Evolutionary conservation across 768 basidiomycete species (phyloP).

Genomic region (Pleurotus djamor): DNA sequence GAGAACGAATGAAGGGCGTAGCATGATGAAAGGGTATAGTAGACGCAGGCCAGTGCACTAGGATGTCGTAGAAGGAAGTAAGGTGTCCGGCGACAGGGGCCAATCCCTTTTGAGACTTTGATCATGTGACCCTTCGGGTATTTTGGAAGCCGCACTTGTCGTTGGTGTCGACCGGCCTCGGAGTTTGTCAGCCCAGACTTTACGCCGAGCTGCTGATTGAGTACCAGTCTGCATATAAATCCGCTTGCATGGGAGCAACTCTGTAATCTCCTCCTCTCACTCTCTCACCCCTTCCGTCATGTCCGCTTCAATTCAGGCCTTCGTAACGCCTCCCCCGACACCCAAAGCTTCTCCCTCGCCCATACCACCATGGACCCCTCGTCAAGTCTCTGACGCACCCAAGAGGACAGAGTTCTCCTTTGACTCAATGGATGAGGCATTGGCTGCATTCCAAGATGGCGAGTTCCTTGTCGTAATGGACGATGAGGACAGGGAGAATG

Average conservation of each 20-base stretch:
- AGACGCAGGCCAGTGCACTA: too few species aligned
- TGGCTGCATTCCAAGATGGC: conserved; percentile 72
- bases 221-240: not conserved
- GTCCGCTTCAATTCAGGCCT: not conserved
- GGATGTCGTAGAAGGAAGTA: not conserved
- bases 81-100: not conserved
- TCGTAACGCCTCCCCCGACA: conserved; percentile 9
- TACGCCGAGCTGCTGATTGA: conserved; percentile 1
- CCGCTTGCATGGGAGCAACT: not conserved
- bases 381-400: conserved; percentile 21
- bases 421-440: conserved; percentile 77
- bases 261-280: not conserved
- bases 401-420: conserved; percentile 56
- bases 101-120: not conserved
- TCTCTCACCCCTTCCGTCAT: conserved; percentile 7
- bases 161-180: not conserved
- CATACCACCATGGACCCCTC: conserved; percentile 29
- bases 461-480: conserved; percentile 98
- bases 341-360: conserved; percentile 17
- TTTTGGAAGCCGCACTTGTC: not conserved
- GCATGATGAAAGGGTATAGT: not conserved
- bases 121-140: not conserved
- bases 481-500: conserved; percentile 94
- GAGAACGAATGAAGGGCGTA: not conserved
- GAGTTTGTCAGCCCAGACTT: not conserved